These are phyloP conservation scores for Rhododendron simsii DNA, from an alignment of 148 eudicot genomes.

Conservation along the genomic window DNA sequence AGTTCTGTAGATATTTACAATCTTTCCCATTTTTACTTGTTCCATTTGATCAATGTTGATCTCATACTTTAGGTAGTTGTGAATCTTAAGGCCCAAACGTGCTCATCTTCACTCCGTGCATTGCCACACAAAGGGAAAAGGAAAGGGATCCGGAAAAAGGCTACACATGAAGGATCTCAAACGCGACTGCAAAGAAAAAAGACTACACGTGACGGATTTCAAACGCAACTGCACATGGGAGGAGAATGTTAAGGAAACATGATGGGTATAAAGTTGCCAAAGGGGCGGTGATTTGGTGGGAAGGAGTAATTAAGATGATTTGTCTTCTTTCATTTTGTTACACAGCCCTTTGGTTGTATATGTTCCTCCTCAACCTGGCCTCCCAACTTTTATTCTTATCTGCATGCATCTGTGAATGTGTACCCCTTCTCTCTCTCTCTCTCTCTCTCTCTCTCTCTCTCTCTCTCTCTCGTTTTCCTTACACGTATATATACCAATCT, in stretches of 20 bases:
- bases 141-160: no score
- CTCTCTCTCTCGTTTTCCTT: background rate
- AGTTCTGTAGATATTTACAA: no score
- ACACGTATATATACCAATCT: background rate
- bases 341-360: background rate
- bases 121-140: no score
- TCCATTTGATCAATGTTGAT: no score
- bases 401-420: background rate
- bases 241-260: background rate
- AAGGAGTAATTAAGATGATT: background rate
- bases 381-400: background rate
- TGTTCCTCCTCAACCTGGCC: background rate
- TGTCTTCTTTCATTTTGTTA: background rate
- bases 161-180: no score
- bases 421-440: background rate
- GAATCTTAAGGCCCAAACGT: no score
- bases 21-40: no score
- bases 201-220: accelerated
- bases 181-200: no score
- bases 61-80: no score
- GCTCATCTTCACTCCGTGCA: no score
- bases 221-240: no score
- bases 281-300: background rate
- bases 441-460: background rate
- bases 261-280: background rate